Base-by-base conservation (phyloP, 192 early-diverging fungal genomes). In the Dispira parvispora region DNA sequence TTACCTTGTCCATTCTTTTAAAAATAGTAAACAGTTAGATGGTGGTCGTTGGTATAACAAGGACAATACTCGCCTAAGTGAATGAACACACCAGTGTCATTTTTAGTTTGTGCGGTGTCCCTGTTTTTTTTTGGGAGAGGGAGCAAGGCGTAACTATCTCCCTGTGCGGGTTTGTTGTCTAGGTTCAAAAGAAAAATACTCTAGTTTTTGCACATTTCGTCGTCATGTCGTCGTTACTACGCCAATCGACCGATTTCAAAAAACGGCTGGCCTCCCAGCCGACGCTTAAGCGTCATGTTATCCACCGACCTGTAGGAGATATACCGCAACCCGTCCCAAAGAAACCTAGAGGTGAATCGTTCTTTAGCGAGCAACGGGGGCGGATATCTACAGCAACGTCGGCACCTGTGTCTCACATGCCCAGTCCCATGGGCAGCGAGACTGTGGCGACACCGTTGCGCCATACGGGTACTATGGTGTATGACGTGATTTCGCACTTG, bases 401-500 rank as follows among this genome's bases (percentile, higher is more conserved):
- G 32, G 20, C 27, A n/a, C 26, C 50, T 16, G 32, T 63, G 16
- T 53, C 55, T 23, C 44, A 14, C 8, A 23, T 25, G 11, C 12
- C 12, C 43, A 52, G 27, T 61, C 25, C 45, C 23, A 10, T 20
- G 46, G 28, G 45, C 27, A 53, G 11, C n/a, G 28, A 60, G 23
- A 21, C 52, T 38, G 32, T 8, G 25, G 23, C 44, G 12, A 12
- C 14, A 65, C 71, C 14, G 77, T 73, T 23, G 32, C 69, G 66
- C 21, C 81, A 80, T 65, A 71, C 74, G 14, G 75, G 75, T 55
- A 80, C 79, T 58, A 65, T 78, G 50, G 65, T 83, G 3, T 72
- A 79, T 32, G 75, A 71, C 12, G 78, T 80, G 12, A 79, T 83
- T 63, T 73, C 75, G 62, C 79, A 72, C 42, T 53, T 83, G 11